Evolutionary conservation across 1,284 basidiomycete species (phyloP), one percentile per base, ranked within the genome.

Genomic region (Sanghuangporus sanghuang): DNA sequence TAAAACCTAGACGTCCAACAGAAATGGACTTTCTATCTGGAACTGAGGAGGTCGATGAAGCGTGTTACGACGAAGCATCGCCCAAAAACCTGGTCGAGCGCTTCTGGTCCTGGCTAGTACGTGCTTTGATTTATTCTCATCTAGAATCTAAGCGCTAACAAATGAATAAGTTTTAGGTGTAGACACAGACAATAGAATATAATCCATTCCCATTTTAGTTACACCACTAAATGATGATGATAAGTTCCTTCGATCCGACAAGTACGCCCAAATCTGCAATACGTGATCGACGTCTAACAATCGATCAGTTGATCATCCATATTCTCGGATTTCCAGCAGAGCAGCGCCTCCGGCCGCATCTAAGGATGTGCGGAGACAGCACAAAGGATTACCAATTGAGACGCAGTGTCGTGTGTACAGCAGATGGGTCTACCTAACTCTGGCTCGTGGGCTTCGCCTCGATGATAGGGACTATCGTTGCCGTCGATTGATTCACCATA

Each of bases 1-100:
- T 76, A 27, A 76, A 81, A 11, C 72, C 78, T n/a, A 75, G 86
- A 44, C 76, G 72, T 55, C 70, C 84, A 6, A 71, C 79, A 23
- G 83, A 93, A 27, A 92, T 96, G 85, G 93, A 96, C 75, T 93
- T 96, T 69, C 74, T 85, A 59, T 79, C 80, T 8, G 83, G 87
- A 63, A 77, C 90, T 60, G 85, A 82, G 48, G 85, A 91, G 73
- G 87, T 93, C 54, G 86, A 89, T 69, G 87, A 86, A 0, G 85
- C 83, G 2, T 83, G 81, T 77, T 81, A 81, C 68, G 87, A 90
- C 61, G 91, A 39, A 48, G 81, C 81, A 6, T 84, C 85, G 21
- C 87, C 89, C 12, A 85, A 71, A 70, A 92, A 90, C 72, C 81
- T 74, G 69, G 6, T 80, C 7, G 87, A 90, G 64, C 84, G 84